Evolutionary conservation across 768 basidiomycete genomes (phyloP).

Genomic region (Serendipita vermifera): DNA sequence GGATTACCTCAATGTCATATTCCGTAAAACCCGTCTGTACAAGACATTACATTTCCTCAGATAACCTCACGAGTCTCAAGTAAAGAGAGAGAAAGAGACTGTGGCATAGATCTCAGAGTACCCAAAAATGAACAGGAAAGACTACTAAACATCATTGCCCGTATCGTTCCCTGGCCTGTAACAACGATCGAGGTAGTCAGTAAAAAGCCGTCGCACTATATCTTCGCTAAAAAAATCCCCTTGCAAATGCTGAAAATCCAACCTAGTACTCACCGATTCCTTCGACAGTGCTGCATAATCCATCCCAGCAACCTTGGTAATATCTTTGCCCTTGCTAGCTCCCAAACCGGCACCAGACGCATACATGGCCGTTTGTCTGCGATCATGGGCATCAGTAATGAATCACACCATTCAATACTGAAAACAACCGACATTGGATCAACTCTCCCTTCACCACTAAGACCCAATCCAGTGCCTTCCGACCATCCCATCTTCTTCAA

Average conservation of each 20-base stretch:
- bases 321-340: constrained; percentile 80
- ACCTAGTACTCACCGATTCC: constrained; percentile 46
- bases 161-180: constrained; percentile 28
- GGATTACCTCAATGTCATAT: no score
- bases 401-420: no score
- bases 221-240: no score
- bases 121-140: neutral
- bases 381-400: no score
- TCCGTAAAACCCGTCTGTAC: no score
- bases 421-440: constrained; percentile 78
- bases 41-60: no score
- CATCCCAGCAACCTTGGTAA: constrained; percentile 44
- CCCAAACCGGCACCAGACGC: constrained; percentile 80
- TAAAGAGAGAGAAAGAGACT: no score
- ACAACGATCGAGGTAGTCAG: neutral
- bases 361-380: constrained; percentile 75
- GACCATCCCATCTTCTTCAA: constrained; percentile 98
- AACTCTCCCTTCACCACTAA: constrained; percentile 67
- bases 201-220: neutral
- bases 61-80: no score
- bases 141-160: constrained; percentile 12
- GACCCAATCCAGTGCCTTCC: constrained; percentile 76
- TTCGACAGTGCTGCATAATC: constrained; percentile 38
- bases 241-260: no score
- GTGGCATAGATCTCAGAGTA: no score